phyloP scores from a whole-genome alignment of 441 rosid species.

The Melastoma candidum region DNA sequence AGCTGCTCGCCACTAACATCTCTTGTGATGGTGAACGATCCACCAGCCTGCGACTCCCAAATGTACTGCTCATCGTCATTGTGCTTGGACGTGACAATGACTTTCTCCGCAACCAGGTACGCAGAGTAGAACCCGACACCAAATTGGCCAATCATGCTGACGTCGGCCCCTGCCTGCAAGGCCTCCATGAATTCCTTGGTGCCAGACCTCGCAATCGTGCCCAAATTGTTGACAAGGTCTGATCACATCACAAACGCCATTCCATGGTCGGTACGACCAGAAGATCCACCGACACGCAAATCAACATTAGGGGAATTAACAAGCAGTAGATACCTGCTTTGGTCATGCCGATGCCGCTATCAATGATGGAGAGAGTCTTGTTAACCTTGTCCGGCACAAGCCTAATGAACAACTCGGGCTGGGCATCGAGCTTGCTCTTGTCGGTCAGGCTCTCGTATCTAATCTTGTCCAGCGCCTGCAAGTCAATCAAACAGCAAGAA shows the following conservation, averaged over 20 bases:
- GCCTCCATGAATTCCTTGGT: constrained; percentile 21
- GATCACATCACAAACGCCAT: neutral
- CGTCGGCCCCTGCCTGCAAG: constrained; percentile 18
- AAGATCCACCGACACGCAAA: neutral
- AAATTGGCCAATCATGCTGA: constrained; percentile 20
- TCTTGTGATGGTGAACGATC: constrained; percentile 17
- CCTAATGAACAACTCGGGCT: constrained; percentile 17
- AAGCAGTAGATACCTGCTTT: constrained; percentile 13
- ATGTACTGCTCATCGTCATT: constrained; percentile 18
- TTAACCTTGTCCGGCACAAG: constrained; percentile 14
- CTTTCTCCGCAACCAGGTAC: constrained; percentile 18
- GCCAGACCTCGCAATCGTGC: constrained; percentile 17
- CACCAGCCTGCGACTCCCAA: constrained; percentile 19
- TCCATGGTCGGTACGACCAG: too few relatives aligned
- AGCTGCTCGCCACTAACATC: constrained; percentile 18
- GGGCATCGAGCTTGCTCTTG: constrained; percentile 19
- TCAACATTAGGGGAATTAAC: too few relatives aligned
- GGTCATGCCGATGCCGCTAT: constrained; percentile 19
- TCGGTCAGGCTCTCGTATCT: constrained; percentile 17
- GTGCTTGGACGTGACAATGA: constrained; percentile 20
- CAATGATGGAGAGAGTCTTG: constrained; percentile 16
- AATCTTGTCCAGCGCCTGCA: constrained; percentile 15
- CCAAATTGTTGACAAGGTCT: constrained; percentile 19
- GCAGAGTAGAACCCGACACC: constrained; percentile 22
- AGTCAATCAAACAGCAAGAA: too few relatives aligned